These are phyloP conservation scores for Leccinum fibrillosum DNA, from an alignment of 768 basidiomycete genomes.

Conservation along the genomic window DNA sequence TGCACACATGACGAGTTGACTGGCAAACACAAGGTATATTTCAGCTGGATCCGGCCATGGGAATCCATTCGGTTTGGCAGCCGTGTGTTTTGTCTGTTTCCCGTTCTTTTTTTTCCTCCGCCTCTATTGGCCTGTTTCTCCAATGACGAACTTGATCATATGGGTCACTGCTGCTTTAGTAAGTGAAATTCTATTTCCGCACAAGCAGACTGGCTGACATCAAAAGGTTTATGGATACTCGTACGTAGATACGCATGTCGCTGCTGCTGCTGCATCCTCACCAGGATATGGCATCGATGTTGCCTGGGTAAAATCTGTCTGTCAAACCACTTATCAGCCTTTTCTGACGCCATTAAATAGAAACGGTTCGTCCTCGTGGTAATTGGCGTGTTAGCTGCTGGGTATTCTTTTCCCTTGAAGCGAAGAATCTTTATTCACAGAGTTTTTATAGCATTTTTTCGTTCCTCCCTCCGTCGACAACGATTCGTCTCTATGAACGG, in stretches of 20 bases:
- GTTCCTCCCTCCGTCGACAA: slow-evolving; percentile 70
- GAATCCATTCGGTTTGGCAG: slow-evolving; percentile 69
- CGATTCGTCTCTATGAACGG: slow-evolving; percentile 72
- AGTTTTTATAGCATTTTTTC: slow-evolving; percentile 52
- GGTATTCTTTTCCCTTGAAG: slow-evolving; percentile 40
- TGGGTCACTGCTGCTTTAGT: slow-evolving; percentile 64
- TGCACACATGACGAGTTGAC: background rate
- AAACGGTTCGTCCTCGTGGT: slow-evolving; percentile 67
- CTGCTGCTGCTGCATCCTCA: slow-evolving; percentile 38
- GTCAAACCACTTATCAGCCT: background rate
- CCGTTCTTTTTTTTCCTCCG: slow-evolving; percentile 71
- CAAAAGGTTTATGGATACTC: slow-evolving; percentile 69
- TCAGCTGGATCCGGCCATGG: slow-evolving; percentile 59
- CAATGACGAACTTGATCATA: slow-evolving; percentile 69
- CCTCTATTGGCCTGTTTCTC: slow-evolving; percentile 70
- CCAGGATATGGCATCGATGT: slow-evolving; percentile 61
- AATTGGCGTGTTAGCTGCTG: slow-evolving; percentile 72
- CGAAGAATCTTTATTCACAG: background rate
- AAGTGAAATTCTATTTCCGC: slow-evolving; percentile 18
- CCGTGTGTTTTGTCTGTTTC: slow-evolving; percentile 62
- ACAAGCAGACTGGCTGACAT: background rate
- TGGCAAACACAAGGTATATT: slow-evolving; percentile 51
- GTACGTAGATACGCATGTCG: slow-evolving; percentile 56
- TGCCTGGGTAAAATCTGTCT: slow-evolving; percentile 56
- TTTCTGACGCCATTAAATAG: slow-evolving; percentile 30